Evolutionary conservation across 2,329 filamentous ascomycete genomes (phyloP).

Genomic region (Cercospora brassicicola): DNA sequence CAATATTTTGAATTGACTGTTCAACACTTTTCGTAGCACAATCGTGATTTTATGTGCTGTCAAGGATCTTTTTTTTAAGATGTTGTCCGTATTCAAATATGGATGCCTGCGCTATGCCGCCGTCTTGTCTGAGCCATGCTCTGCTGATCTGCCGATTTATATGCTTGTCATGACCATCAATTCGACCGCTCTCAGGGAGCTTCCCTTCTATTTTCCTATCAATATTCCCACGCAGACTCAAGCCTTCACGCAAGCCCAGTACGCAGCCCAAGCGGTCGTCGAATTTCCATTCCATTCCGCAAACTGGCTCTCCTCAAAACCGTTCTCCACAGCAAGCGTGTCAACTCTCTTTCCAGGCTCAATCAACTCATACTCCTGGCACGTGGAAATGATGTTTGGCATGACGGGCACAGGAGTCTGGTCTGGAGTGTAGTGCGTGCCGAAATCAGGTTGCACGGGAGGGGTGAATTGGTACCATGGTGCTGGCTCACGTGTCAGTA

Average conservation of each 20-base stretch:
- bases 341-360: constrained; percentile 24
- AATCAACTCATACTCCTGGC: constrained; percentile 35
- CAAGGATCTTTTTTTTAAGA: neutral
- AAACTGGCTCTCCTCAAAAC: constrained; percentile 23
- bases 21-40: neutral
- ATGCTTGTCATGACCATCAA: neutral
- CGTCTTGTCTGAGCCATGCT: neutral
- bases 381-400: constrained; percentile 35
- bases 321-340: constrained; percentile 26
- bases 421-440: constrained; percentile 27
- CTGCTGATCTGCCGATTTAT: neutral
- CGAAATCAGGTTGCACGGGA: constrained; percentile 25
- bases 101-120: neutral
- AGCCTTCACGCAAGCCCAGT: constrained; percentile 31
- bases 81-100: neutral
- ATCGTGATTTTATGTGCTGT: neutral
- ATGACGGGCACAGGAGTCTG: constrained; percentile 37
- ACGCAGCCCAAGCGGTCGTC: constrained; percentile 26
- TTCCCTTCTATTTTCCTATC: neutral
- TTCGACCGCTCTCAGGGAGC: neutral
- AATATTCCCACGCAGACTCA: neutral
- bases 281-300: constrained; percentile 28
- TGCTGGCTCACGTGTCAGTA: neutral
- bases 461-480: constrained; percentile 25
- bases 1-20: neutral